Evolutionary conservation across 768 basidiomycete genomes (phyloP).

Genomic region (Peribolospora kevripleyi): DNA sequence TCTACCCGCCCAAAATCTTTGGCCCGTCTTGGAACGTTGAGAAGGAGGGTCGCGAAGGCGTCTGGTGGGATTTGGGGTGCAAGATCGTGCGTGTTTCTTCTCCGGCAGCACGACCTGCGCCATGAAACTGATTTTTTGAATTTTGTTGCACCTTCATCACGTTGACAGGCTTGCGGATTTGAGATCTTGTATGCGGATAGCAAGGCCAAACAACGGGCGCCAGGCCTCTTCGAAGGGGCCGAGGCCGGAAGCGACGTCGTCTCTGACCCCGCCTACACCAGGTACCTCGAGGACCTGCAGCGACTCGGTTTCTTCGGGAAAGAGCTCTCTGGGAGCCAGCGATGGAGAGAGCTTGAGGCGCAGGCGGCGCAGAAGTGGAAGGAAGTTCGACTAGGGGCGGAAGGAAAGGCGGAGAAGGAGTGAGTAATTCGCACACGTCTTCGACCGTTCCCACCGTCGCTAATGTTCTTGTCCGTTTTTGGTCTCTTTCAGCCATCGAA

Average conservation of each 20-base stretch:
- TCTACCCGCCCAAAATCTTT: slow-evolving; percentile 74
- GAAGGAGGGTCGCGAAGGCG: slow-evolving; percentile 28
- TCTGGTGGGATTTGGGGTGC: slow-evolving; percentile 63
- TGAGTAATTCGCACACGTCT: slow-evolving; percentile 21
- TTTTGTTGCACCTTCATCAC: background rate
- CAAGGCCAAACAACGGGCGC: too few species aligned
- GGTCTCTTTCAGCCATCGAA: too few species aligned
- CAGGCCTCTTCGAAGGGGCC: slow-evolving; percentile 21
- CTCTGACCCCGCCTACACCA: slow-evolving; percentile 38
- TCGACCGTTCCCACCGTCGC: too few species aligned
- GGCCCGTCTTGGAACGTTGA: slow-evolving; percentile 22
- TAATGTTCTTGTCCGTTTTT: too few species aligned
- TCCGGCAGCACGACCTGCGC: background rate
- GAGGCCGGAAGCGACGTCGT: slow-evolving; percentile 43
- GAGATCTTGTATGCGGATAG: slow-evolving; percentile 84
- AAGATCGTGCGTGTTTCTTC: slow-evolving; percentile 41
- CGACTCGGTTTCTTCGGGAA: slow-evolving; percentile 50
- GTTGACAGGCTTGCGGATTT: slow-evolving; percentile 59
- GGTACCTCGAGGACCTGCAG: slow-evolving; percentile 43
- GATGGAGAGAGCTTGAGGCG: slow-evolving; percentile 48
- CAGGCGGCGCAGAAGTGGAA: slow-evolving; percentile 46
- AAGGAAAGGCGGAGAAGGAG: slow-evolving; percentile 27
- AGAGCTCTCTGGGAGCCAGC: slow-evolving; percentile 48
- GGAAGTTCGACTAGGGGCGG: slow-evolving; percentile 23
- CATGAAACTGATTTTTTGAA: background rate